Base-by-base conservation (phyloP, 345 rosid genomes). In the Camelina neglecta region DNA sequence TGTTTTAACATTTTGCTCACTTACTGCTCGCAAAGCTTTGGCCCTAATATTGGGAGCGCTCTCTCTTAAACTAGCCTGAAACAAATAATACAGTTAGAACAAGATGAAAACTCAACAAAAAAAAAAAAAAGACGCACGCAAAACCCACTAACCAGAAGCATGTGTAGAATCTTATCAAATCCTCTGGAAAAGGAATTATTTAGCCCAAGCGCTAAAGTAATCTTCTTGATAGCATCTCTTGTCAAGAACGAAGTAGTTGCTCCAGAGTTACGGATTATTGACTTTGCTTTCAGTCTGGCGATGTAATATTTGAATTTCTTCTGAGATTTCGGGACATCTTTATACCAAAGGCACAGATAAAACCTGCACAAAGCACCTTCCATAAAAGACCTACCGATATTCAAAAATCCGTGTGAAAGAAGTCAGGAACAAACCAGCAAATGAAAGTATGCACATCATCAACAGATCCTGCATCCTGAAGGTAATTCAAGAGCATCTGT, bases 121-220 rank as follows among this genome's bases (percentile, higher is more conserved):
- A 35, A 35, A 35, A 44, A 11, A 49, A 29, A 44, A 63, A 20
- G 54, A 72, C 65, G 23, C 55, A 54, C 69, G 60, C 67, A 65
- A 72, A 75, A 72, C 73, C 49, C 38, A 84, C 99, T 82, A 66
- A 95, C 99, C 97, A 95, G 86, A 76, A 95, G 99, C 98, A 95
- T 65, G 78, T 88, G 85, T 79, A 92, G 94, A 80, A 95, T 92
- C 85, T 92, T 95, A 76, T 95, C 96, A 64, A 95, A 95, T 79
- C 99, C 99, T 84, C 99, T 87, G 72, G 89, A 87, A 79, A 95
- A 95, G 62, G 99, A 92, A 85, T 86, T 95, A 57, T 92, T 90
- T 74, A 87, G 90, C 79, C 97, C 99, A 76, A 95, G 78, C 29
- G 92, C 88, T 84, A 86, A 80, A 66, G 94, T 87, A 74, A 95